phyloP scores from a whole-genome alignment of 1,139 yeast species.

The Dujonia santamariae region DNA sequence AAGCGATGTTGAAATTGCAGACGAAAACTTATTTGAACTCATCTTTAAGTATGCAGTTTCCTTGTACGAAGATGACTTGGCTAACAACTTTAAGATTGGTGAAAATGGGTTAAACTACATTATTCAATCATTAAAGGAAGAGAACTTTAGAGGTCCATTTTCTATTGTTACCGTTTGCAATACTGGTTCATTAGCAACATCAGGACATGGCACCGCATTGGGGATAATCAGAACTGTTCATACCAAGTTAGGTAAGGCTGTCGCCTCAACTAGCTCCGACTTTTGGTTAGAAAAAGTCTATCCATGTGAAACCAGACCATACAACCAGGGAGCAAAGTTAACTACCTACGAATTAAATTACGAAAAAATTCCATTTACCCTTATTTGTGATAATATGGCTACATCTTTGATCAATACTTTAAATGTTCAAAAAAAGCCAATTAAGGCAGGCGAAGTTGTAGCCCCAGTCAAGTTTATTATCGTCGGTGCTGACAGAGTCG shows the following conservation, averaged over 20 bases:
- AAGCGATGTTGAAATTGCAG: too few relatives aligned
- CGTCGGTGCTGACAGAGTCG: conserved; percentile 98
- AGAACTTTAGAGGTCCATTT: conserved; percentile 61
- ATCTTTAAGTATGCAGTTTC: conserved; percentile 52
- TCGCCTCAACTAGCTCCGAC: too few relatives aligned
- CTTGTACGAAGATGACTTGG: conserved; percentile 72
- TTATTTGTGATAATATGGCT: conserved; percentile 91
- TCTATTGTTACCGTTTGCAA: conserved; percentile 84
- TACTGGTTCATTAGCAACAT: conserved; percentile 90
- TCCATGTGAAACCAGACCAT: conserved; percentile 94
- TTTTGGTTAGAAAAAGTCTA: conserved; percentile 65
- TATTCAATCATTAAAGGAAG: conserved; percentile 38
- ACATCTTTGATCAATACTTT: conserved; percentile 59
- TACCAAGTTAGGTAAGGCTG: conserved; percentile 36
- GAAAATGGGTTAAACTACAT: conserved; percentile 77
- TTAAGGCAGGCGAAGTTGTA: conserved; percentile 9
- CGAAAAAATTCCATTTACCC: conserved; percentile 82
- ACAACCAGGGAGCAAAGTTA: conserved; percentile 91
- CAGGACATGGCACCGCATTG: conserved; percentile 96
- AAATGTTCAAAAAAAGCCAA: conserved; percentile 12
- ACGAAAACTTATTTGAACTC: conserved; percentile 34
- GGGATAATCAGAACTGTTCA: conserved; percentile 82
- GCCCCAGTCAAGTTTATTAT: conserved; percentile 81
- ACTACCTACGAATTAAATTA: conserved; percentile 88
- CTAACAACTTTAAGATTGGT: conserved; percentile 76